These are phyloP conservation scores for Exophiala alcalophila DNA, from an alignment of 2,329 filamentous ascomycete species.

Conservation along the genomic window DNA sequence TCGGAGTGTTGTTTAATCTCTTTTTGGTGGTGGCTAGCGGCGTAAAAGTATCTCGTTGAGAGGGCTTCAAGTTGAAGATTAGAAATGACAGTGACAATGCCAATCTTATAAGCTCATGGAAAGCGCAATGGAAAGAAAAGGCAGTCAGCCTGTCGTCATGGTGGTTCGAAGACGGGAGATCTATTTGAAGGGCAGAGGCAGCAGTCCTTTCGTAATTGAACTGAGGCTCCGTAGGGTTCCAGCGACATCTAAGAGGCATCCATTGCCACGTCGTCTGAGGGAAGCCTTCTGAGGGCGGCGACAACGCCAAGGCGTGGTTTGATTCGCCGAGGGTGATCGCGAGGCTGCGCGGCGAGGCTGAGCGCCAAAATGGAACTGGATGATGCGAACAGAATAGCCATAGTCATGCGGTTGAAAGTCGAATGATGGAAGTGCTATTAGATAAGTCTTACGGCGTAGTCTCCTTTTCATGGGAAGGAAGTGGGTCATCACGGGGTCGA, in stretches of 20 bases:
- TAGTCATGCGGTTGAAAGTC: too few relatives aligned
- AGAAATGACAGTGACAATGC: too few relatives aligned
- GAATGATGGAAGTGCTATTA: too few relatives aligned
- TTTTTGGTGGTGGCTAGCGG: too few relatives aligned
- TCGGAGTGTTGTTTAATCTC: too few relatives aligned
- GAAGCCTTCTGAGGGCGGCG: slow-evolving; percentile 19
- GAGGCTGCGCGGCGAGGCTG: slow-evolving; percentile 14
- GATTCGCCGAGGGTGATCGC: slow-evolving; percentile 5
- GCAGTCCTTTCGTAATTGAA: slow-evolving; percentile 16
- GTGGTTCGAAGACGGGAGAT: neutral
- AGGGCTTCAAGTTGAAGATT: too few relatives aligned
- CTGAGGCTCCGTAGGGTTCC: slow-evolving; percentile 2
- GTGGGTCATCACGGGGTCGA: too few relatives aligned
- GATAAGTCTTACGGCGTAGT: too few relatives aligned
- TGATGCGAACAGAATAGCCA: too few relatives aligned
- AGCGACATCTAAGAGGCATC: slow-evolving; percentile 8
- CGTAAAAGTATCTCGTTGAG: too few relatives aligned
- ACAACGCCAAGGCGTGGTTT: slow-evolving; percentile 13
- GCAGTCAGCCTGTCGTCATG: neutral
- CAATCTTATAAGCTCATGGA: neutral
- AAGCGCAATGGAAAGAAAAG: neutral
- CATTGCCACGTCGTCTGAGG: slow-evolving; percentile 21
- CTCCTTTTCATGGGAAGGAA: too few relatives aligned
- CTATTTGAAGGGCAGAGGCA: slow-evolving; percentile 9
- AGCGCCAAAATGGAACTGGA: too few relatives aligned